Evolutionary conservation across 441 rosid genomes (phyloP).

Genomic region (Metrosideros polymorpha): DNA sequence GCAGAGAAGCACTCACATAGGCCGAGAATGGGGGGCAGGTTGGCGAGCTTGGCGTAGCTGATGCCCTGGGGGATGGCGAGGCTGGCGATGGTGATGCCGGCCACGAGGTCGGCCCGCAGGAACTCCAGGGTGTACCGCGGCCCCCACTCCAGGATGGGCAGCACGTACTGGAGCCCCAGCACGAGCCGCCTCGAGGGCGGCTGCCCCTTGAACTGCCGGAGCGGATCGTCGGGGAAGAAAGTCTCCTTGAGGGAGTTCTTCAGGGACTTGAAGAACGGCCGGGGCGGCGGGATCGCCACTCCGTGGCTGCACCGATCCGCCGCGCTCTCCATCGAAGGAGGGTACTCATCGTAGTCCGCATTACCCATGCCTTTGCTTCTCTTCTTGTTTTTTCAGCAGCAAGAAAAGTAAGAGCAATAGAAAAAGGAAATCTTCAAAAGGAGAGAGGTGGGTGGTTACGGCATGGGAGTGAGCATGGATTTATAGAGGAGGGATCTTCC

Average conservation of each 20-base stretch:
- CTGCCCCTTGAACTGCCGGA: constrained; percentile 81
- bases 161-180: constrained; percentile 53
- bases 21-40: constrained; percentile 93
- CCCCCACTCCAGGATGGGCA: constrained; percentile 79
- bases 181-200: constrained; percentile 20
- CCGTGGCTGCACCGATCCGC: background rate
- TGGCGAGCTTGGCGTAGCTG: constrained; percentile 88
- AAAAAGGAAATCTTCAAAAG: background rate
- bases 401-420: background rate
- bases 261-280: constrained; percentile 63
- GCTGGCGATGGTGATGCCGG: constrained; percentile 92
- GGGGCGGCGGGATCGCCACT: constrained; percentile 68
- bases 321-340: background rate
- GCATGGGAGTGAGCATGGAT: background rate
- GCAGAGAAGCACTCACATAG: constrained; percentile 43
- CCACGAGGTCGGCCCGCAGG: constrained; percentile 63
- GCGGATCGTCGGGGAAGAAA: constrained; percentile 89
- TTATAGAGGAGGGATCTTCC: background rate
- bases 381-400: background rate
- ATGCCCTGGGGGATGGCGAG: constrained; percentile 96
- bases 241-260: constrained; percentile 68
- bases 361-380: background rate
- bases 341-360: background rate
- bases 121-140: constrained; percentile 60
- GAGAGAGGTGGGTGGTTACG: background rate